Evolutionary conservation across 2,329 filamentous ascomycete species (phyloP).

Genomic region (Sarocladium kiliense): DNA sequence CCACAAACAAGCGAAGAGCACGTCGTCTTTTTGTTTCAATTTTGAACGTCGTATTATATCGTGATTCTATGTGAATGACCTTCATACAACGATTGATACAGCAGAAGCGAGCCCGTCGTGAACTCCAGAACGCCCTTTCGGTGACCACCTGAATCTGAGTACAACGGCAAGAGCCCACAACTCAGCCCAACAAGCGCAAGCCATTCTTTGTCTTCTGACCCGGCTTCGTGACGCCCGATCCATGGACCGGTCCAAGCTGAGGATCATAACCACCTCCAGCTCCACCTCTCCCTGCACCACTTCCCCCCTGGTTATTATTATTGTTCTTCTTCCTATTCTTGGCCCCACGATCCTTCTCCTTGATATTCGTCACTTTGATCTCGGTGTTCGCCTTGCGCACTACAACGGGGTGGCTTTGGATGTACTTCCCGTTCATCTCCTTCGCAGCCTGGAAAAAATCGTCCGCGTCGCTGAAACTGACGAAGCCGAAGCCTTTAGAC

Average conservation of each 20-base stretch:
- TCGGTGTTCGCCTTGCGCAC: constrained; percentile 88
- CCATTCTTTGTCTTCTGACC: constrained; percentile 65
- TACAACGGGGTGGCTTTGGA: constrained; percentile 89
- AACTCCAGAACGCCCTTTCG: background rate
- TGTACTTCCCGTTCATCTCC: constrained; percentile 99
- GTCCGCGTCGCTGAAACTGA: constrained; percentile 91
- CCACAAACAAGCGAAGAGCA: constrained; percentile 10
- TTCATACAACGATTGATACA: no score
- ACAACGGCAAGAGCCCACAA: no score
- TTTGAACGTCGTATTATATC: no score
- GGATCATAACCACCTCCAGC: constrained; percentile 41
- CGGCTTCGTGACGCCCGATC: constrained; percentile 53
- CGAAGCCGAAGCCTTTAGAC: constrained; percentile 93
- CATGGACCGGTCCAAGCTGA: constrained; percentile 41
- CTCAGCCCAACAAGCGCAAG: constrained; percentile 53
- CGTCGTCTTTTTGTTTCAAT: constrained; percentile 5
- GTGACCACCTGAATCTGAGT: no score
- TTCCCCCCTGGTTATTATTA: constrained; percentile 25
- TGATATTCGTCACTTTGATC: constrained; percentile 70
- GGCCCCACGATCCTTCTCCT: constrained; percentile 46
- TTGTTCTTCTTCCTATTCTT: constrained; percentile 32
- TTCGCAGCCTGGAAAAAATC: constrained; percentile 95
- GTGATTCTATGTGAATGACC: no score
- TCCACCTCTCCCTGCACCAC: constrained; percentile 22
- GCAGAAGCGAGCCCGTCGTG: background rate